Percentiles rank a stretch among this genome's conserved stretches.
These are phyloP conservation scores for Hanseniaspora uvarum DNA, from an alignment of 1,139 yeast genomes.

Conservation along the genomic window DNA sequence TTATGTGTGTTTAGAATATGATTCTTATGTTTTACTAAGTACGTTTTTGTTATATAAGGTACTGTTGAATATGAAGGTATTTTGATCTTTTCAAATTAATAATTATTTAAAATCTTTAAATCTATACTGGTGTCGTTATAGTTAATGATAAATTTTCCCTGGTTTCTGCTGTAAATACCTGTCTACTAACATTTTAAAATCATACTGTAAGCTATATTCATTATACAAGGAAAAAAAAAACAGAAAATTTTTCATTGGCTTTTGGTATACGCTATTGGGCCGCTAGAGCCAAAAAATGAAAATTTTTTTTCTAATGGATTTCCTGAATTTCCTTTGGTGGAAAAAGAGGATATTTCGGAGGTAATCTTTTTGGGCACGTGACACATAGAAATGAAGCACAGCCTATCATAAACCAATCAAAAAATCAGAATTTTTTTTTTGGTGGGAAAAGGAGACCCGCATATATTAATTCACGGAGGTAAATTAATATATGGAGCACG, in stretches of 20 bases:
- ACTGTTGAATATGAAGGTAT: background rate
- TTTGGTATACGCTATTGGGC: background rate
- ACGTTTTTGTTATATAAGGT: background rate
- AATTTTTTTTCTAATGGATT: background rate
- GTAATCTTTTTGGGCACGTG: too few species aligned
- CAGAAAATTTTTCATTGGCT: background rate
- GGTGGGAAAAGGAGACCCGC: too few species aligned
- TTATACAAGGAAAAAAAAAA: background rate
- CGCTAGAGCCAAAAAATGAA: background rate
- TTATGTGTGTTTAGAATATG: background rate
- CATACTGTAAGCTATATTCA: background rate
- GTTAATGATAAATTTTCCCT: slow-evolving; percentile 4
- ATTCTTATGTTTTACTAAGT: background rate
- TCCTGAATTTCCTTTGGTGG: too few species aligned
- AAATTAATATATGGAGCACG: background rate
- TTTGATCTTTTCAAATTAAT: slow-evolving; percentile 2
- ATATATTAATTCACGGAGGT: too few species aligned
- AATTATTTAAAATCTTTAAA: background rate
- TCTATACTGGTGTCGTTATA: background rate
- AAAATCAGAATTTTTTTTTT: background rate
- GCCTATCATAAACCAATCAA: background rate
- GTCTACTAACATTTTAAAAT: too few species aligned
- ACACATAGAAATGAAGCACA: background rate
- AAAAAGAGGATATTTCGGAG: too few species aligned
- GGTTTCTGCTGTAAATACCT: too few species aligned